phyloP scores from a whole-genome alignment of 192 early-diverging fungal genomes.

The Kappamyces sp. region DNA sequence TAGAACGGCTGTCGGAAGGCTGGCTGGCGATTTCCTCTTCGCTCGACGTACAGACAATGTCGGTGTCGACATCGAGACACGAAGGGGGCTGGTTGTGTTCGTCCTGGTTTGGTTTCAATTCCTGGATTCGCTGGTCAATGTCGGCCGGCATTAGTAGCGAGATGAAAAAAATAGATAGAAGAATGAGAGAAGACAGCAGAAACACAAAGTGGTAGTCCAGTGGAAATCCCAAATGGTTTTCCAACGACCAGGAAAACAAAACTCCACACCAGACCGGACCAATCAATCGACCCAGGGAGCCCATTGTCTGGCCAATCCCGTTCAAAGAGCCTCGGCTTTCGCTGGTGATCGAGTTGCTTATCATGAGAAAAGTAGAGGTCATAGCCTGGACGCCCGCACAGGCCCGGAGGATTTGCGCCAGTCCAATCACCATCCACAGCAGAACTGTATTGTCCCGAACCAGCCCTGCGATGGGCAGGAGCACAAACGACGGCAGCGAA shows the following conservation, averaged over 20 bases:
- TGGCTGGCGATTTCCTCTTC: too few species aligned
- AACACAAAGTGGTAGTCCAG: conserved; percentile 53
- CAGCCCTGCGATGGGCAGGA: conserved; percentile 7
- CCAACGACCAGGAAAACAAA: conserved; percentile 50
- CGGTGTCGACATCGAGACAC: too few species aligned
- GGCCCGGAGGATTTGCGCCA: conserved; percentile 12
- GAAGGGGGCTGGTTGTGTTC: too few species aligned
- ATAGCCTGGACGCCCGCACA: conserved; percentile 10
- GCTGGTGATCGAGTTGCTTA: conserved; percentile 45
- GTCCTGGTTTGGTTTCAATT: neutral
- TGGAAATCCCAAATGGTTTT: conserved; percentile 37
- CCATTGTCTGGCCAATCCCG: conserved; percentile 49
- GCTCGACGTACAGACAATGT: too few species aligned
- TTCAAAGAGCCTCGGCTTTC: conserved; percentile 50
- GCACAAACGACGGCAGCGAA: conserved; percentile 15
- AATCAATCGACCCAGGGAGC: conserved; percentile 33
- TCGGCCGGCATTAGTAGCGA: conserved; percentile 10
- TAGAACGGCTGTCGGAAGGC: too few species aligned
- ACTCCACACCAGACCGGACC: conserved; percentile 51
- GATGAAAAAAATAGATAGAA: conserved; percentile 10
- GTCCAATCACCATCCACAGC: conserved; percentile 12
- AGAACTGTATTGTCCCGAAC: neutral
- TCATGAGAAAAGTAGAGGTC: conserved; percentile 24
- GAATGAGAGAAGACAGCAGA: conserved; percentile 36
- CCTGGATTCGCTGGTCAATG: conserved; percentile 11